A percentile compares a stretch with the other conserved stretches of the same genome.
Evolutionary conservation across 1,284 basidiomycete genomes (phyloP).

Genomic region (Leccinum fallax): DNA sequence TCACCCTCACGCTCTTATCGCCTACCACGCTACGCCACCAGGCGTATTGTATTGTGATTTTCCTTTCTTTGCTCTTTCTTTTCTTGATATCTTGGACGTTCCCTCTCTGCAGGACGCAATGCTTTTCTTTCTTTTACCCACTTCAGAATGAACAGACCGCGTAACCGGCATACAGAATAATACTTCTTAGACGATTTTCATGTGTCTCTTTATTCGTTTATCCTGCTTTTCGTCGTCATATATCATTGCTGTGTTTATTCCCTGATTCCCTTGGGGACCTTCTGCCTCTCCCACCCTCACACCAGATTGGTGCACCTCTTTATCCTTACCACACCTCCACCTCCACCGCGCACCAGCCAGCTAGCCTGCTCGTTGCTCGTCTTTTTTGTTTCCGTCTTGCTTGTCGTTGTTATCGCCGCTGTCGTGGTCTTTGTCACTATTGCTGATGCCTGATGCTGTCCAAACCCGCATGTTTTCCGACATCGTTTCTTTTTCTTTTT

Average conservation of each 20-base stretch:
- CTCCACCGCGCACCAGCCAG: neutral
- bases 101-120: conserved; percentile 15
- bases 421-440: neutral
- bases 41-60: conserved; percentile 19
- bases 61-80: neutral
- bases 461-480: neutral
- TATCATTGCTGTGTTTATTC: conserved; percentile 16
- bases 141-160: neutral
- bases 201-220: conserved; percentile 10
- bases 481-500: neutral
- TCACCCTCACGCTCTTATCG: neutral
- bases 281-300: neutral
- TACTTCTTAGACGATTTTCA: conserved; percentile 28
- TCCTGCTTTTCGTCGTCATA: conserved; percentile 10
- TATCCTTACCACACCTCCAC: neutral
- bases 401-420: neutral
- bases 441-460: neutral
- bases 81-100: conserved; percentile 35
- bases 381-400: neutral
- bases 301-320: neutral
- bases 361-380: neutral
- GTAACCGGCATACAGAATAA: conserved; percentile 7
- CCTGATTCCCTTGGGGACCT: neutral
- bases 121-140: neutral
- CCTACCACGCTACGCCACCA: neutral